Evolutionary conservation across 768 basidiomycete genomes (phyloP), one percentile per base, ranked within the genome.

Genomic region (Suillus lakei): DNA sequence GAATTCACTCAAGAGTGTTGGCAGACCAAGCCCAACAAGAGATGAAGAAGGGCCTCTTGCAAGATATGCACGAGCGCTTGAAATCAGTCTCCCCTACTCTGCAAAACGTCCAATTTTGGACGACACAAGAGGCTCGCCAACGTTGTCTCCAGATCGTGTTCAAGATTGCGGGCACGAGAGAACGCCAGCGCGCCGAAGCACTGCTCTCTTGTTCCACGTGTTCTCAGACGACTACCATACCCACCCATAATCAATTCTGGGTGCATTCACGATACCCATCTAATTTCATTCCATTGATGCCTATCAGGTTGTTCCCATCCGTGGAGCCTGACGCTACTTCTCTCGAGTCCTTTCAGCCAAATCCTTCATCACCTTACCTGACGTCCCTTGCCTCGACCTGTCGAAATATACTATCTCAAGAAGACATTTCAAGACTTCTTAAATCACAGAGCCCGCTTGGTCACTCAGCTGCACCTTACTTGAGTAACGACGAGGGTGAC

Each of bases 11-110:
- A 1, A 83, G 90, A 34, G 90, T 91, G 5, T 82, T 96, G 26
- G 84, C 86, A 0, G 84, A 85, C 60, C 95, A 96, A 69, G 82
- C 89, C 1, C 74, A 88, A 44, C 91, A 91, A 74, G 95, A 97
- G 73, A 91, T 91, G 86, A 74, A 79, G 9, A 85, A 79, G 61
- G 83, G 84, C 0, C 70, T 92, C 38, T 76, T 95, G 3, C 80
- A 89, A 61, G 91, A 91, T 65, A 82, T 94, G 50, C 78, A 78
- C 55, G 84, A 86, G 30, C 83, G 84, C 41, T 73, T 88, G 12
- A 68, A 71, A 1, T 23, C 68, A 10, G 59, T 75, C 4, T 61
- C 34, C 26, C 43, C 69, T 2, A 28, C 73, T 28, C 55, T 65
- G 4, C 51, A 64, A 15, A 66, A 74, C 2, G 79, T 91, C 8